These are phyloP conservation scores for Carex sylvatica DNA, from an alignment of 202 grass and related monocot genomes.

Conservation along the genomic window DNA sequence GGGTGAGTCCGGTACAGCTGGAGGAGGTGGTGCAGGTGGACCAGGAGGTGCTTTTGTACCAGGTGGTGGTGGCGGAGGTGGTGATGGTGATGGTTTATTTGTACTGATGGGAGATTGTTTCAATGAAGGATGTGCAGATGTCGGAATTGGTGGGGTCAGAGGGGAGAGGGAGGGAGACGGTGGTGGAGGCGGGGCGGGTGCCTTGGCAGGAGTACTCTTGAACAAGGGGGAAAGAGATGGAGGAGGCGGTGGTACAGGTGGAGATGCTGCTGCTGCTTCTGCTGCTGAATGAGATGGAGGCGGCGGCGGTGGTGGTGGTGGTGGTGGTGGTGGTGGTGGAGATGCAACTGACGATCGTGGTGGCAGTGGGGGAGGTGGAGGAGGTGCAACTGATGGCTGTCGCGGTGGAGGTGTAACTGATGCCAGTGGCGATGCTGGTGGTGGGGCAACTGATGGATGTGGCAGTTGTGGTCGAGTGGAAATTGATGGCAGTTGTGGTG, in stretches of 20 bases:
- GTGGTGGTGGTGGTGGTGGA: constrained; percentile 21
- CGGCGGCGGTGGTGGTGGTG: constrained; percentile 18
- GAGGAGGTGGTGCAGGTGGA: constrained; percentile 46
- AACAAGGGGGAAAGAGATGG: constrained; percentile 12
- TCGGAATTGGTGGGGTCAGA: constrained; percentile 28
- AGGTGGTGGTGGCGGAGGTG: constrained; percentile 44
- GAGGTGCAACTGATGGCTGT: constrained; percentile 15
- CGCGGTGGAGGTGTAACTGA: constrained; percentile 18
- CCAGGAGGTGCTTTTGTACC: constrained; percentile 59
- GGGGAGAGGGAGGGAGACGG: constrained; percentile 24
- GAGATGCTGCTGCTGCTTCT: background rate
- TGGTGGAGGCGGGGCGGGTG: constrained; percentile 9
- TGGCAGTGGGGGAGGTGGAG: constrained; percentile 10
- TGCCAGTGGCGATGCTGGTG: constrained; percentile 24
- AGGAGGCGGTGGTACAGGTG: constrained; percentile 23
- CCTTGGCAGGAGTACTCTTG: constrained; percentile 6
- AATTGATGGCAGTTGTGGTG: constrained; percentile 22
- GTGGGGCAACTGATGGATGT: background rate
- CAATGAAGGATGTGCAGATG: constrained; percentile 41
- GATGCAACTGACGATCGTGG: background rate
- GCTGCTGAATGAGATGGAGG: constrained; percentile 27
- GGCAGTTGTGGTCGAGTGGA: constrained; percentile 15
- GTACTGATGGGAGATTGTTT: constrained; percentile 34
- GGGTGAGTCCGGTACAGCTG: constrained; percentile 30
- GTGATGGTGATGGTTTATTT: constrained; percentile 33